Percentiles rank a stretch among this genome's conserved stretches.
Evolutionary conservation across 768 basidiomycete species (phyloP).

Genomic region (Postia placenta): DNA sequence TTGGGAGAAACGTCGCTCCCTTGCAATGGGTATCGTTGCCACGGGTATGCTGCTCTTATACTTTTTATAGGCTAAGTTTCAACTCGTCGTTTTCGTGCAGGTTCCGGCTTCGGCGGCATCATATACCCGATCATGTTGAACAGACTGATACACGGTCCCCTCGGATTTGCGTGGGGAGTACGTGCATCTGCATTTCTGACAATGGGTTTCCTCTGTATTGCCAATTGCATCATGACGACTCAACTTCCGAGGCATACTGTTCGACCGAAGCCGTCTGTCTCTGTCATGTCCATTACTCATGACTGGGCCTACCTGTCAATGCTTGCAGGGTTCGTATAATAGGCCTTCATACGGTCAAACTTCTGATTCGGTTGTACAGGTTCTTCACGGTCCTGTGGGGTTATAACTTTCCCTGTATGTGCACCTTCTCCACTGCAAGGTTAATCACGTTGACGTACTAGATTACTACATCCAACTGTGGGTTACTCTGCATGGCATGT

Average conservation of each 20-base stretch:
- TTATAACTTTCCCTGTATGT: slow-evolving; percentile 14
- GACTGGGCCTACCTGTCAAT: slow-evolving; percentile 11
- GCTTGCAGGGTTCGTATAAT: no score
- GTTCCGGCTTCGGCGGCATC: slow-evolving; percentile 24
- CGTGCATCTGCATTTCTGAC: slow-evolving; percentile 19
- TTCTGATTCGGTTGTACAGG: not conserved
- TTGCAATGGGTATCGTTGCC: slow-evolving; percentile 28
- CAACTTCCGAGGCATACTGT: not conserved
- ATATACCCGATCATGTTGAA: slow-evolving; percentile 31
- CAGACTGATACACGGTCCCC: slow-evolving; percentile 18
- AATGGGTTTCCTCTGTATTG: slow-evolving; percentile 11
- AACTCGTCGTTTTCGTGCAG: not conserved
- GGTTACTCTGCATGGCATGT: slow-evolving; percentile 9
- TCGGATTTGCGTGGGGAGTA: slow-evolving; percentile 38
- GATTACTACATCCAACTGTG: slow-evolving; percentile 16
- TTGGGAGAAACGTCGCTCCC: slow-evolving; percentile 32
- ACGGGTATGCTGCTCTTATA: not conserved
- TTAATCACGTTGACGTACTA: not conserved
- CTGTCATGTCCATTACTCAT: slow-evolving; percentile 2
- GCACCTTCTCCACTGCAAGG: not conserved
- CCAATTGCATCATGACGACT: slow-evolving; percentile 15
- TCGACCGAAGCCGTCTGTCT: not conserved
- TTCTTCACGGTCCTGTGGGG: slow-evolving; percentile 7
- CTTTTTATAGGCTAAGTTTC: not conserved
- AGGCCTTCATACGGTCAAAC: slow-evolving; percentile 5